Conservation (phyloP, 805 yeast species). For the Myxozyma monticola region DNA sequence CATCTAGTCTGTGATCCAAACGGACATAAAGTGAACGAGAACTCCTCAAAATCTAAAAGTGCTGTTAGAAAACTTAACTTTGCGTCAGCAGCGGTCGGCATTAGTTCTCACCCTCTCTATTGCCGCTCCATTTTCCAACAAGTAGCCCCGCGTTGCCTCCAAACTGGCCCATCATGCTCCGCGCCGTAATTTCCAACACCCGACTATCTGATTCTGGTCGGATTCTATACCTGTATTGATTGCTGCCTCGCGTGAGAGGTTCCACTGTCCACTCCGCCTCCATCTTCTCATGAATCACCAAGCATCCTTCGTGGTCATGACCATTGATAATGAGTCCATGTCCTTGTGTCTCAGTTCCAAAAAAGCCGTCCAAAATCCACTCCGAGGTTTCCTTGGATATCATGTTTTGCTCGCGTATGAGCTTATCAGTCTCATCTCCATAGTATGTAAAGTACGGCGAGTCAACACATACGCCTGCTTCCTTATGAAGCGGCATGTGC, state of each 20-base stretch:
- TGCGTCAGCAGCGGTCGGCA: constrained; percentile 40
- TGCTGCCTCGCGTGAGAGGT: constrained; percentile 9
- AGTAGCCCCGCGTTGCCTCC: constrained; percentile 86
- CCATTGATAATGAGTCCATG: constrained; percentile 75
- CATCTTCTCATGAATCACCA: constrained; percentile 36
- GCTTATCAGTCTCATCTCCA: constrained; percentile 51
- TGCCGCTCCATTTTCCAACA: constrained; percentile 63
- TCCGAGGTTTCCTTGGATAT: constrained; percentile 65
- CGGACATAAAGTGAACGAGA: constrained; percentile 71
- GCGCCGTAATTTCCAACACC: constrained; percentile 58
- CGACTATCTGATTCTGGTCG: constrained; percentile 5
- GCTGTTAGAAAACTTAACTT: constrained; percentile 37
- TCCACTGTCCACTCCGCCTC: constrained; percentile 8
- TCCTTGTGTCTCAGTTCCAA: constrained; percentile 53
- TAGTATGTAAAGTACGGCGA: constrained; percentile 74
- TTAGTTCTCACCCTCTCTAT: constrained; percentile 31
- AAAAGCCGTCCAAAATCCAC: constrained; percentile 67
- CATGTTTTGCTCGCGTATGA: constrained; percentile 81
- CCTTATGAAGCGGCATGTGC: constrained; percentile 86
- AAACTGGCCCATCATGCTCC: constrained; percentile 95
- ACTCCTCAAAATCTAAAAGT: constrained; percentile 37
- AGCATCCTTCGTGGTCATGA: constrained; percentile 96
- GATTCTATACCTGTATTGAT: not conserved
- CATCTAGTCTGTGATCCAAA: constrained; percentile 87
- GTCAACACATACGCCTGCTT: constrained; percentile 79